Evolutionary conservation across 768 basidiomycete species (phyloP), one percentile per base, ranked within the genome.

Genomic region (Lentinus tigrinus): DNA sequence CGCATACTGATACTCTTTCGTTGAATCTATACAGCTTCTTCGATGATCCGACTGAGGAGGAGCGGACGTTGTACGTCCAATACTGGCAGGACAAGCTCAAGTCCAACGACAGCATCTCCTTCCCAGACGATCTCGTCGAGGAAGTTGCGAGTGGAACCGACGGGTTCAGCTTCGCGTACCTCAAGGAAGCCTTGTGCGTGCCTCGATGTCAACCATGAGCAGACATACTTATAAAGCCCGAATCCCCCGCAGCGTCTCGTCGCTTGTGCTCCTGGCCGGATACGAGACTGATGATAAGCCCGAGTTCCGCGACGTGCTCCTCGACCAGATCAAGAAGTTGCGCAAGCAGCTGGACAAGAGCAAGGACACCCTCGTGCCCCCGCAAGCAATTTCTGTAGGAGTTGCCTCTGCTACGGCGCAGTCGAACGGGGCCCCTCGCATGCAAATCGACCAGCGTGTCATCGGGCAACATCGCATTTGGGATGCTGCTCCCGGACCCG

Each of bases 141-240:
- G 80, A 84, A 61, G 74, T 90, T 26, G 89, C 86, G 5, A 72
- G 77, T 10, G 52, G 72, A 57, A 93, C 91, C 0, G 75, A 79
- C 31, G 74, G 77, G 28, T 94, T 94, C 75, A 90, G 87, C 63
- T 94, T 94, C 69, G 91, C 93, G 0, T 94, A 92, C 71, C 75
- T 95, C 65, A 94, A 95, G 70, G 93, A 94, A 72, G 90, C 84
- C 3, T 94, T 94, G 92, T 94, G 68, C 59, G 89, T 78, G 26
- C 17, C 27, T 37, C 49, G 17, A 59, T 26, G 51, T n/a, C 5
- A 19, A n/a, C 13, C 14, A 4, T 39, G 28, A 19, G 39, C 53
- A 13, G 19, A 4, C 14, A 27, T 40, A 14, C 47, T 44, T 9
- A 26, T 21, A 24, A 11, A 11, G 31, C 31, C 31, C 31, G 31